Conservation (phyloP, 331 rosid genomes). For the Pyrus hybrid region DNA sequence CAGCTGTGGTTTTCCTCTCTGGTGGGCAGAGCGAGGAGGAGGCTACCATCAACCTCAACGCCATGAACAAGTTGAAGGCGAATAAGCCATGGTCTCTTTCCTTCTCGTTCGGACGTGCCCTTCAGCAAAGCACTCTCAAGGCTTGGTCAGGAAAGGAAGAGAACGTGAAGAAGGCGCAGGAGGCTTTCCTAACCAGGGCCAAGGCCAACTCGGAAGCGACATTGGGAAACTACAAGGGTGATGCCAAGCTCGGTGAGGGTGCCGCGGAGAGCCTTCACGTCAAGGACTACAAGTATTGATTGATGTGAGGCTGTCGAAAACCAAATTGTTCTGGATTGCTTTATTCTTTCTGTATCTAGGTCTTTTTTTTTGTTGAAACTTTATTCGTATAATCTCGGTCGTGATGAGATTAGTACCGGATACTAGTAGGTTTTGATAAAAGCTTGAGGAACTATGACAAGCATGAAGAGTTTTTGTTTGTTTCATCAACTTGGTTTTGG, state of each 20-base stretch:
- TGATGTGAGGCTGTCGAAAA: background rate
- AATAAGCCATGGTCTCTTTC: slow-evolving; percentile 77
- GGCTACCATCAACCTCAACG: slow-evolving; percentile 57
- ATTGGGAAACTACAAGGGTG: slow-evolving; percentile 60
- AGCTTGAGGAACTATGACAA: background rate
- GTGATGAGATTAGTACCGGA: background rate
- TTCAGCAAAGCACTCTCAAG: slow-evolving; percentile 72
- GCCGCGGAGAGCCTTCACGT: slow-evolving; percentile 69
- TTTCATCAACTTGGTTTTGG: background rate
- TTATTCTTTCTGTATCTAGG: background rate
- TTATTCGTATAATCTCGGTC: background rate
- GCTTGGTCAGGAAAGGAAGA: slow-evolving; percentile 66
- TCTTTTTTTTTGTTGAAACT: background rate
- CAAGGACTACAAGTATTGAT: slow-evolving; percentile 60
- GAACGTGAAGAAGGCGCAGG: slow-evolving; percentile 47
- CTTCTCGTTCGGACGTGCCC: slow-evolving; percentile 71
- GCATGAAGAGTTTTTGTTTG: background rate
- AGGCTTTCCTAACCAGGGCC: slow-evolving; percentile 48
- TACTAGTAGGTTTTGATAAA: background rate
- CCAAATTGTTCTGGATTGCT: background rate
- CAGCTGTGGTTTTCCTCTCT: slow-evolving; percentile 58
- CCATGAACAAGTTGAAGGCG: slow-evolving; percentile 58
- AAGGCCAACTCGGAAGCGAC: slow-evolving; percentile 72
- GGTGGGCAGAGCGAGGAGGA: slow-evolving; percentile 86
- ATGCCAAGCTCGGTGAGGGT: slow-evolving; percentile 47